Evolutionary conservation across 1,284 basidiomycete genomes (phyloP), one percentile per base, ranked within the genome.

Genomic region (Leccinum angustisporum): DNA sequence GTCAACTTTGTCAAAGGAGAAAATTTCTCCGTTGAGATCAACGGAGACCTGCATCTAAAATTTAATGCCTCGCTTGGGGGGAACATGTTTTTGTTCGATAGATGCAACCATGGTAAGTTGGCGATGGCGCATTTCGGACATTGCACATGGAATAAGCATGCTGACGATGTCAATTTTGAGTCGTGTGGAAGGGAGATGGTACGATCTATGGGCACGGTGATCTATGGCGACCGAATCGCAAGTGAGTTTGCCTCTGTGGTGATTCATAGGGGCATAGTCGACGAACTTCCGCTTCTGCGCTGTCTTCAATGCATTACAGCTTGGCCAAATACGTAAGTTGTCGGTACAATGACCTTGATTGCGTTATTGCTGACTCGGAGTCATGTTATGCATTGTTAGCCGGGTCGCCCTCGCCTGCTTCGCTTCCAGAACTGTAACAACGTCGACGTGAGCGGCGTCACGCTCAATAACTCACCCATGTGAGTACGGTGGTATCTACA

Each of bases 401-500:
- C 56, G 10, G 27, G 1, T 40, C 54, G 59, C 16, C 57, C 61
- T 58, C 63, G 58, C 3, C 60, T 61, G 27, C 8, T 68, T 38
- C 59, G 58, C 34, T 67, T 70, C 50, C 46, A 63, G 38, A 5
- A 58, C 8, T 61, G 61, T 48, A 40, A 59, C 18, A 40, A 66
- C n/a, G 8, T 40, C n/a, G 56, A 66, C 11, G 51, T 63, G 31
- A 68, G 66, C n/a, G 68, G 61, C 50, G 69, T 71, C 59, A 61
- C 54, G 10, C 57, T 68, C 25, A 0, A 53, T 27, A 67, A 59
- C 43, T 56, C 56, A 16, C 60, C 60, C 25, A 18, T 48, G 68
- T 68, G 16, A 40, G 63, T 36, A 21, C 11, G 46, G 11, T 7
- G 4, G 40, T 27, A 25, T 38, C 13, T 11, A 51, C 14, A 7